A percentile compares a stretch with the other conserved stretches of the same genome.
phyloP scores from a whole-genome alignment of 2,329 filamentous ascomycete genomes.

The Hymenotorrendiella dingleyae region DNA sequence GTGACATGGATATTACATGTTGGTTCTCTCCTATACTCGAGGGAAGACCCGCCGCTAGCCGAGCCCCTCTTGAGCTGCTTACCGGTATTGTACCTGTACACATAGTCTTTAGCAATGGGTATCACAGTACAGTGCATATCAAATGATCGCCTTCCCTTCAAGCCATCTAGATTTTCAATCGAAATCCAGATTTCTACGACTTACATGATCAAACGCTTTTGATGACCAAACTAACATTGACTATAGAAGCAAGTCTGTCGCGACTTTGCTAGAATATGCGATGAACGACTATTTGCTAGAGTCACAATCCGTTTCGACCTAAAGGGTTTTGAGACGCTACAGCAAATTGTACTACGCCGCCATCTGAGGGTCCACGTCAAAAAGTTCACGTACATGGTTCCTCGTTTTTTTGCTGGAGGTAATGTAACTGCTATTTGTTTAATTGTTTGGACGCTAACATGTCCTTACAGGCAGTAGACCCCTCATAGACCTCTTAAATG shows the following conservation, averaged over 20 bases:
- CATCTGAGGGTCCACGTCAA: constrained; percentile 48
- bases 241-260: constrained; percentile 4
- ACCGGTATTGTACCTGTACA: not conserved
- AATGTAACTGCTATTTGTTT: not conserved
- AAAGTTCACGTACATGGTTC: constrained; percentile 55
- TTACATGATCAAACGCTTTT: not conserved
- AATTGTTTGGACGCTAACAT: not conserved
- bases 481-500: not conserved
- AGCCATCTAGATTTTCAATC: not conserved
- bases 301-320: constrained; percentile 35
- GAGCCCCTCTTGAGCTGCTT: not conserved
- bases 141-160: not conserved
- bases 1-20: no score
- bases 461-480: not conserved
- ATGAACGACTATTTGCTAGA: constrained; percentile 25
- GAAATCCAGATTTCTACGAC: not conserved
- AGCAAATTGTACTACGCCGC: constrained; percentile 41
- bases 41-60: no score
- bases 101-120: not conserved
- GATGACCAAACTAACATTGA: not conserved
- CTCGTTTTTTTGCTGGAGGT: constrained; percentile 52
- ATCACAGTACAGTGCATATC: no score
- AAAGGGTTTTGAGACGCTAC: constrained; percentile 41
- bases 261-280: constrained; percentile 2
- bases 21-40: no score